Conservation (phyloP, 257 asterid genomes). For the Forsythia suspensa region DNA sequence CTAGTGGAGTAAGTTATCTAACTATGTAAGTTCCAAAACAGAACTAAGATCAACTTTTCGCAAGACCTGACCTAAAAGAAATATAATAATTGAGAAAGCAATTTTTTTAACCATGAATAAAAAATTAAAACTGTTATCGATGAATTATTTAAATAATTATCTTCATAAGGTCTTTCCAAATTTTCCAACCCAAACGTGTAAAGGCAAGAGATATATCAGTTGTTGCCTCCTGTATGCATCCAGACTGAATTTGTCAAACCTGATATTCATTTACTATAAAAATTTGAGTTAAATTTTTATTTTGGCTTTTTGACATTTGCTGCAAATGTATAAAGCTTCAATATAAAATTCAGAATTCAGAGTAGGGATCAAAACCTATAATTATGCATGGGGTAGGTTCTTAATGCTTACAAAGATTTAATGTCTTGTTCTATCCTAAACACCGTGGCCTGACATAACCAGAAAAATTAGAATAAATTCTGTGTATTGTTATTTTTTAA, state of each 20-base stretch:
- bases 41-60: background rate
- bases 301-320: background rate
- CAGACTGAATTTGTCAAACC: background rate
- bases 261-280: background rate
- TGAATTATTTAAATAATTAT: background rate
- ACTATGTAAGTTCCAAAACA: background rate
- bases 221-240: background rate
- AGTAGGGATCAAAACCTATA: background rate
- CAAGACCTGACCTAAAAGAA: background rate
- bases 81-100: background rate
- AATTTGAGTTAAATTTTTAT: background rate
- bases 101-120: background rate
- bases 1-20: background rate
- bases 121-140: background rate
- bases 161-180: background rate
- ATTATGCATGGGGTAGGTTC: background rate
- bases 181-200: background rate
- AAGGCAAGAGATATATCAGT: background rate
- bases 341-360: background rate
- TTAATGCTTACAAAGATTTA: background rate
- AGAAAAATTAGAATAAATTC: background rate
- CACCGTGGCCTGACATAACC: background rate
- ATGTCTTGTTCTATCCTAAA: background rate
- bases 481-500: background rate
- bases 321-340: background rate